Evolutionary conservation across 2,329 filamentous ascomycete species (phyloP).

Genomic region (Ascocoryne sarcoides): DNA sequence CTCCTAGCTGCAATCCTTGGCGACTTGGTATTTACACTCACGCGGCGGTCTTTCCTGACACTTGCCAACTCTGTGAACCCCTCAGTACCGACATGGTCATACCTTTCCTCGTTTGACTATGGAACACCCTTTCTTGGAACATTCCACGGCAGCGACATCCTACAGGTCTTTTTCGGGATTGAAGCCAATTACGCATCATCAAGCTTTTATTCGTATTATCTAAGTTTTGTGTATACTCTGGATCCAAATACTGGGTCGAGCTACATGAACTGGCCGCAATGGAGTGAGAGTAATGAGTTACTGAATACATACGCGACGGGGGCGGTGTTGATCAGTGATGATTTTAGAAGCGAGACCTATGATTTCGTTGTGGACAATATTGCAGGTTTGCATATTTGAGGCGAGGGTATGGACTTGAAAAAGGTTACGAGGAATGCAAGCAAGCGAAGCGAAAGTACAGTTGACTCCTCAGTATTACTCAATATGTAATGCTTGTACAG

Average conservation of each 20-base stretch:
- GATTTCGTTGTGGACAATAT: slow-evolving; percentile 31
- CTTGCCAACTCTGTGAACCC: slow-evolving; percentile 39
- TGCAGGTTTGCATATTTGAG: slow-evolving; percentile 10
- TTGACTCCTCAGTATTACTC: too few species aligned
- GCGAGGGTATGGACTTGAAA: too few species aligned
- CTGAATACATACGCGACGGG: slow-evolving; percentile 36
- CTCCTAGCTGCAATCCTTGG: slow-evolving; percentile 67
- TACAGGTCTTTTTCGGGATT: slow-evolving; percentile 42
- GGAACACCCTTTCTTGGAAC: slow-evolving; percentile 66
- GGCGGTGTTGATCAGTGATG: slow-evolving; percentile 34
- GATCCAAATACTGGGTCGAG: neutral
- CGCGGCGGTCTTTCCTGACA: slow-evolving; percentile 55
- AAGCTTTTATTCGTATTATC: slow-evolving; percentile 60
- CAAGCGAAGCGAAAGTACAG: too few species aligned
- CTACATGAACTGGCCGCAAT: slow-evolving; percentile 1
- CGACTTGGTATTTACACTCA: slow-evolving; percentile 66
- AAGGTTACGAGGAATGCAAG: too few species aligned
- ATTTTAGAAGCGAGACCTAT: slow-evolving; percentile 38
- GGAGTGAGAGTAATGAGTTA: slow-evolving; percentile 36
- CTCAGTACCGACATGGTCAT: slow-evolving; percentile 61
- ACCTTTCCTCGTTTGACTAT: slow-evolving; percentile 63
- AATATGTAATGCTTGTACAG: too few species aligned
- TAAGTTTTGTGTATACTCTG: slow-evolving; percentile 57
- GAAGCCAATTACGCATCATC: slow-evolving; percentile 39
- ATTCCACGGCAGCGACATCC: slow-evolving; percentile 62